Evolutionary conservation across 2,329 filamentous ascomycete species (phyloP), one percentile per base, ranked within the genome.

Genomic region (Paraphoma sp.): DNA sequence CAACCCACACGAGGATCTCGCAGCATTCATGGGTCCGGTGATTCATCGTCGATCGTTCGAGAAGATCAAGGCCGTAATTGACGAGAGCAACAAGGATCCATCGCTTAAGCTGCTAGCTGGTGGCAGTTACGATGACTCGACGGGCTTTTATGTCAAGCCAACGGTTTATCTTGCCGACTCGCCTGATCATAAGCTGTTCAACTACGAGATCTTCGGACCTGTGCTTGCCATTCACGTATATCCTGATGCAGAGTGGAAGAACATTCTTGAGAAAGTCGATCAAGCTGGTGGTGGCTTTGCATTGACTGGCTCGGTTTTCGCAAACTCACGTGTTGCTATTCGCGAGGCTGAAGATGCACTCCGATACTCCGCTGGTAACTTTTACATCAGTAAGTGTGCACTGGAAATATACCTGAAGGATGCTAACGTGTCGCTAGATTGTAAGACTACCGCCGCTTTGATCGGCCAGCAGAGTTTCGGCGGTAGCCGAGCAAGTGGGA

Each of bases 21-120:
- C 83, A 63, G 91, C 92, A 79, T 95, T 96, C 80, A 86, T 93
- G 72, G 91, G 91, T 9, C 92, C 92, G 11, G 91, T 96, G 53
- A 95, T 96, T 74, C 91, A 95, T 79, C 83, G 87, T 60, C 84
- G 81, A 12, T 89, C 89, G 2, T 96, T 95, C 82, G 85, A 91
- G 74, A 93, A 93, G 79, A 84, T 96, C 6, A 83, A 86, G 1
- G 81, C 82, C 12, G 89, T 88, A 52, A 95, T 96, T 62, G 89
- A 94, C 57, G 86, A 85, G 30, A 89, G 91, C 17, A 92, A 91
- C 78, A 81, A 82, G 3, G 92, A 95, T 73, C 76, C 83, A 8
- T 86, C 89, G 60, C 84, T 96, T 29, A 84, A 89, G 74, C 82
- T 93, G 2, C 76, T 96, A 8, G 84, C 82, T 1, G 92, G 92